Conservation (phyloP, 108 stramenopile species). For the Heterococcus sp. region DNA sequence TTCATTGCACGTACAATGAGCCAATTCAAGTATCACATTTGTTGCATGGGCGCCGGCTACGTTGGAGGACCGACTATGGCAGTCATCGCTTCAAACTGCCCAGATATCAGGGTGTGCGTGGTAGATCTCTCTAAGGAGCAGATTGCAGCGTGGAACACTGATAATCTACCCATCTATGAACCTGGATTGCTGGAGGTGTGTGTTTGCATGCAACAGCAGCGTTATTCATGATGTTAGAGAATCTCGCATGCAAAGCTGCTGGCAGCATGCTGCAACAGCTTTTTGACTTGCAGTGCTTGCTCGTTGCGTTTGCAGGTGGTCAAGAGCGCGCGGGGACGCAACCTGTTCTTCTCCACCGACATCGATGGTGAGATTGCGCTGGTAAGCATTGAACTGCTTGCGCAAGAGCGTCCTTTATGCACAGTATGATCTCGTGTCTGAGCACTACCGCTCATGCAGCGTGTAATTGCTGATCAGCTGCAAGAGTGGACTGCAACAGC, state of each 20-base stretch:
- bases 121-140: conserved; percentile 87
- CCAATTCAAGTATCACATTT: conserved; percentile 81
- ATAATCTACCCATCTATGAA: conserved; percentile 95
- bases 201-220: conserved; percentile 72
- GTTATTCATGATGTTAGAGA: neutral
- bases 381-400: no score
- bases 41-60: conserved; percentile 98
- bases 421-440: no score
- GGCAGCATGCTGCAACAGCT: neutral
- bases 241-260: neutral
- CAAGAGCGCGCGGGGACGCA: conserved; percentile 48
- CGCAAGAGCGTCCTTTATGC: no score
- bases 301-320: conserved; percentile 9
- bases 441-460: no score
- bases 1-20: conserved; percentile 61
- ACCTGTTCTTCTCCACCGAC: conserved; percentile 97
- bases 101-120: conserved; percentile 89
- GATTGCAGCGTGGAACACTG: conserved; percentile 94
- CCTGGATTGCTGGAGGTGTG: conserved; percentile 81
- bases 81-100: conserved; percentile 91
- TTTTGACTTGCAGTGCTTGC: no score
- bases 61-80: conserved; percentile 99
- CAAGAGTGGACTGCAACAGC: no score
- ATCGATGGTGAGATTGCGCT: conserved; percentile 79
- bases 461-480: no score